Evolutionary conservation across 306 rosid genomes (phyloP), one percentile per base, ranked within the genome.

Genomic region (Styphnolobium japonicum): DNA sequence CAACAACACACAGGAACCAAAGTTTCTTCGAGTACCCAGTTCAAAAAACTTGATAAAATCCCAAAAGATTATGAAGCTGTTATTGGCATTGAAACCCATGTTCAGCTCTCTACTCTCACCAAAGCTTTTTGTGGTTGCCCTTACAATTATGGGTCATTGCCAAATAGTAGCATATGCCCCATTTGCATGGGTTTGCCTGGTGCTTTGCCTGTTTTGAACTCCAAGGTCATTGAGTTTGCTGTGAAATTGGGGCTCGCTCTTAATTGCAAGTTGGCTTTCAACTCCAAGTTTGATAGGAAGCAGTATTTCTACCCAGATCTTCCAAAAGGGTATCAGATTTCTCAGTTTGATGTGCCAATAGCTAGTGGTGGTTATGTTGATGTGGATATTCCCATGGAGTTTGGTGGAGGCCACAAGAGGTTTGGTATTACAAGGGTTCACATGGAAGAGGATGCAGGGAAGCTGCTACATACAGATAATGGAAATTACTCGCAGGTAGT

Each of bases 381-480:
- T 81, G 77, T 95, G 51, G 98, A 92, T 76, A 86, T 95, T 86
- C 98, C 97, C 0, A 51, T 91, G 68, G 98, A 90, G 81, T 91
- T 76, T 82, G 98, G 98, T 70, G n/a, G n/a, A n/a, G n/a, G n/a
- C n/a, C n/a, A n/a, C n/a, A n/a, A n/a, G n/a, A n/a, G n/a, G n/a
- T n/a, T n/a, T 82, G 98, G 98, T 70, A 82, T 95, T 82, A 92
- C 98, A 36, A 92, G 98, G 86, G 98, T 95, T 81, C 98, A 95
- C 84, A 92, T 95, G 97, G 98, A 95, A 89, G 98, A 95, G 89
- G 98, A 95, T 90, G 98, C 98, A 0, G 98, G 98, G 71, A 95
- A 95, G 87, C 84, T 95, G 58, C 81, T 95, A 43, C 98, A 95
- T 81, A 85, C 97, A 7, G 98, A 95, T 7, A 88, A 69, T 78